A percentile compares a stretch with the other conserved stretches of the same genome.
phyloP scores from a whole-genome alignment of 495 filamentous ascomycete genomes.

The Sabuloglossum arenarium region DNA sequence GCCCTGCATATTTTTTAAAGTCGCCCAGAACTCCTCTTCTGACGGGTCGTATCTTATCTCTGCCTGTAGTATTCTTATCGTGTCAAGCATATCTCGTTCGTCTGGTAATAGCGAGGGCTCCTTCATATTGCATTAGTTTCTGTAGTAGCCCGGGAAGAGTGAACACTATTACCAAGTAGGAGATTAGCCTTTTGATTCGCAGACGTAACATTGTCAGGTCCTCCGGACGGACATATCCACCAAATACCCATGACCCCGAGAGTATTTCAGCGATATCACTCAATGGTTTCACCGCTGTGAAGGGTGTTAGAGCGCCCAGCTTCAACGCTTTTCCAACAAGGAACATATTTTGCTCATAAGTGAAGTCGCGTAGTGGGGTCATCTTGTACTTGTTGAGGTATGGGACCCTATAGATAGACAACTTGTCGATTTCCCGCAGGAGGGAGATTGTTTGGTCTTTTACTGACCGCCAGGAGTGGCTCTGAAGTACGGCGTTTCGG shows the following conservation, averaged over 20 bases:
- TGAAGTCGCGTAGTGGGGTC: background rate
- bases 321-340: background rate
- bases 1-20: no score
- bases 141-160: background rate
- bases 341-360: background rate
- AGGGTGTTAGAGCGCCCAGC: background rate
- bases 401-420: background rate
- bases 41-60: no score
- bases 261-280: no score
- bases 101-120: background rate
- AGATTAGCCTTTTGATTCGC: background rate
- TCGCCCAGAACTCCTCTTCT: no score
- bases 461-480: background rate
- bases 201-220: background rate
- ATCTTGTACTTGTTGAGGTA: background rate
- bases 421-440: background rate
- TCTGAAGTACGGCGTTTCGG: background rate
- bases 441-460: background rate
- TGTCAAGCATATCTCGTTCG: background rate
- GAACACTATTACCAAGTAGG: background rate
- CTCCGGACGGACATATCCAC: background rate
- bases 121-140: background rate
- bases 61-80: background rate
- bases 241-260: background rate
- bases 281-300: no score